phyloP scores from a whole-genome alignment of 257 asterid species.

The Primulina tabacum region DNA sequence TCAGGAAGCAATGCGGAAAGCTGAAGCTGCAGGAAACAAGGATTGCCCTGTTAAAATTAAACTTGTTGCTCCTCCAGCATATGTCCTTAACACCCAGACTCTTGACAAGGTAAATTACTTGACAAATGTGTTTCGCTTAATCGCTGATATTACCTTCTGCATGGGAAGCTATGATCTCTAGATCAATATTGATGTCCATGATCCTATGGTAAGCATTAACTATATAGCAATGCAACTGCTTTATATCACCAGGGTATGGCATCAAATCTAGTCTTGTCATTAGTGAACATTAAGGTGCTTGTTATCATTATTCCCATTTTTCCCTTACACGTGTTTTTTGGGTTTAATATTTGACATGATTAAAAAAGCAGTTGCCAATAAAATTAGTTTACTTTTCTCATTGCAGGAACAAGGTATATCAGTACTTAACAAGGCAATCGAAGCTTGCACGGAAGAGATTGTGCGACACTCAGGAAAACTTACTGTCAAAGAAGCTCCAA shows the following conservation, averaged over 20 bases:
- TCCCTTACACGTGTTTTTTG: not conserved
- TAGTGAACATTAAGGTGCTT: not conserved
- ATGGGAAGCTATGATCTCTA: not conserved
- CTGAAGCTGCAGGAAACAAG: conserved; percentile 94
- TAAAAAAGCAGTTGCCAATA: not conserved
- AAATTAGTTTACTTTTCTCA: conserved; percentile 13
- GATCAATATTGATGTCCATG: not conserved
- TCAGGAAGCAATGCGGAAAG: conserved; percentile 97
- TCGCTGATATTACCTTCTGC: conserved; percentile 4
- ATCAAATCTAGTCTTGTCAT: not conserved
- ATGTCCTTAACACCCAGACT: conserved; percentile 84
- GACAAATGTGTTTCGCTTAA: not conserved
- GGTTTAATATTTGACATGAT: conserved; percentile 11
- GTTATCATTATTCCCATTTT: not conserved
- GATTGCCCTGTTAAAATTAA: conserved; percentile 95
- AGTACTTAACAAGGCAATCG: conserved; percentile 73
- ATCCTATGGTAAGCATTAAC: not conserved
- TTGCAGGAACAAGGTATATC: conserved; percentile 92
- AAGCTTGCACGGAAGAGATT: conserved; percentile 76
- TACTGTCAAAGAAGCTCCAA: conserved; percentile 77
- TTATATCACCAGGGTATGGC: not conserved
- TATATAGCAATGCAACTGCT: not conserved
- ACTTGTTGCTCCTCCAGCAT: conserved; percentile 92
- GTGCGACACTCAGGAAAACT: conserved; percentile 85
- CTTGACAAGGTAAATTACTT: conserved; percentile 68